Evolutionary conservation across 345 rosid genomes (phyloP).

Genomic region (Bruguiera parviflora): DNA sequence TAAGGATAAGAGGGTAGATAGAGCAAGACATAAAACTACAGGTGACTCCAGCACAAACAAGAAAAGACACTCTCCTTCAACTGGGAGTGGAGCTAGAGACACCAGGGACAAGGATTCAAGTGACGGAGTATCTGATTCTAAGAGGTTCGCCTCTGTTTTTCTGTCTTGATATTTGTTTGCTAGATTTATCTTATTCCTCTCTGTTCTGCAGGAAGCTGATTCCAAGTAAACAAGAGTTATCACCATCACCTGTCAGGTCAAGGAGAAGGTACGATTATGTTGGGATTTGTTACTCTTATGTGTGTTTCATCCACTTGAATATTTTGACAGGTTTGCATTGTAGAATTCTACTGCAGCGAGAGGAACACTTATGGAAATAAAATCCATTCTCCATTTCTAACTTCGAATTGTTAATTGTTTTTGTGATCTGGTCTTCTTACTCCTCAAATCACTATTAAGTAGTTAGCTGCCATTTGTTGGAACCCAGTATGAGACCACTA

Average conservation of each 20-base stretch:
- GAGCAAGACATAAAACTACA: slow-evolving; percentile 38
- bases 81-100: slow-evolving; percentile 47
- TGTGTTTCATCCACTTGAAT: not conserved
- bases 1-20: slow-evolving; percentile 50
- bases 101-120: slow-evolving; percentile 55
- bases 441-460: not conserved
- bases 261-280: slow-evolving; percentile 63
- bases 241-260: slow-evolving; percentile 84
- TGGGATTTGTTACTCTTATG: slow-evolving; percentile 9
- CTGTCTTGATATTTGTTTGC: slow-evolving; percentile 11
- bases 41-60: slow-evolving; percentile 59
- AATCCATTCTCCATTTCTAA: not conserved
- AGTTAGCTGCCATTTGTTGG: not conserved
- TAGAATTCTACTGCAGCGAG: not conserved
- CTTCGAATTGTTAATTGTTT: not conserved
- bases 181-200: slow-evolving; percentile 11
- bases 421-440: not conserved
- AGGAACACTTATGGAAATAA: slow-evolving; percentile 6
- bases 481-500: too few species aligned
- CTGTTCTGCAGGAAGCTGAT: slow-evolving; percentile 50
- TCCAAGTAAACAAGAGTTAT: slow-evolving; percentile 50
- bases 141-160: slow-evolving; percentile 44
- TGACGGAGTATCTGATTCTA: slow-evolving; percentile 69
- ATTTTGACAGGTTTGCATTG: not conserved
- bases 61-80: slow-evolving; percentile 64